Base-by-base conservation (phyloP, 257 asterid species). In the Nicotiana knightiana region DNA sequence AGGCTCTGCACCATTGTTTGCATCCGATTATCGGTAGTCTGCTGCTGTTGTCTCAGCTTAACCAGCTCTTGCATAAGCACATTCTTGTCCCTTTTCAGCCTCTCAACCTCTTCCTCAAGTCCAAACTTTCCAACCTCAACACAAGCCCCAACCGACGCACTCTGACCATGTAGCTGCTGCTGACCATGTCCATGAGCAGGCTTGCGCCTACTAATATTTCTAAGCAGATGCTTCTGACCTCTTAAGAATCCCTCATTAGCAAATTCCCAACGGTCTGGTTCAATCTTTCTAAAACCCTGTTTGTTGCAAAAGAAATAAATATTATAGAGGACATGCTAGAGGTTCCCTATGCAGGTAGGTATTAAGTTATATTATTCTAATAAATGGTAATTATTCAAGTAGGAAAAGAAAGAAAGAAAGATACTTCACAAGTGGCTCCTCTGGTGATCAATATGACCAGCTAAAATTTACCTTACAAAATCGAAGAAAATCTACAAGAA, bases 121-220 rank as follows among this genome's bases (percentile, higher is more conserved):
- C 98, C 98, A 76, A 94, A 94, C 66, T 94, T 93, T 55, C 97
- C 97, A 71, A 94, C 96, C 89, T 94, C 97, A 10, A 94, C 97
- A 82, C 97, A 94, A 4, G 93, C 90, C 82, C 93, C 92, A 67
- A 86, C 91, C 1, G 87, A 65, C 24, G 93, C 85, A 83, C 83
- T 85, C 90, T 90, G 97, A 57, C 83, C 88, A 24, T 85, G 91
- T 17, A 88, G 88, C 80, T 86, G 93, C 77, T 82, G 95, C 85
- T 88, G 97, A 85, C 83, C 87, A 28, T 91, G 94, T 80, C 97
- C 97, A 16, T 91, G 94, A 8, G 86, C 93, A 82, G 97, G 94
- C 84, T 92, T 94, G 55, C 96, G 85, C 51, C 98, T 93, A 79
- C 46, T 91, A 84, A 94, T 94, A 66, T 85, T 87, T 79, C 88